Conservation (phyloP, 163 green algal species). For the Prototheca cutis region DNA sequence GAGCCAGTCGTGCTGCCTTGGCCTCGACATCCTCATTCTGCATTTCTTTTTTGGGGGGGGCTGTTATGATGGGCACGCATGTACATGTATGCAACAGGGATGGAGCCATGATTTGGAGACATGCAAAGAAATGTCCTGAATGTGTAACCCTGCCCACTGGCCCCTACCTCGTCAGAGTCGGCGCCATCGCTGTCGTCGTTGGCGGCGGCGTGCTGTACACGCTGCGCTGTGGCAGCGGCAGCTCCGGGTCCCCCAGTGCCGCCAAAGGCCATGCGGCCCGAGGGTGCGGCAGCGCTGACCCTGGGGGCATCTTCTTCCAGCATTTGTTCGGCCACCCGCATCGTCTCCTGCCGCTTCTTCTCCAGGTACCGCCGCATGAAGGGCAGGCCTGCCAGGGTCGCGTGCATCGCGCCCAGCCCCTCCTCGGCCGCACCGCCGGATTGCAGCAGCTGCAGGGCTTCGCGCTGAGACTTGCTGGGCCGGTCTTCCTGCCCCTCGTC, state of each 20-base stretch:
- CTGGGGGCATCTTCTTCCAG: constrained; percentile 35
- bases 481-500: constrained; percentile 29
- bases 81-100: too few relatives aligned
- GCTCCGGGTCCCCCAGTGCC: constrained; percentile 2
- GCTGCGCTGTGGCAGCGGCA: neutral
- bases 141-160: too few relatives aligned
- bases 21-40: constrained; percentile 60
- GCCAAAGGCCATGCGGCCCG: constrained; percentile 14
- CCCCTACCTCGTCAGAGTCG: constrained; percentile 15
- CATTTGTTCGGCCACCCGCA: constrained; percentile 45
- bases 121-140: too few relatives aligned
- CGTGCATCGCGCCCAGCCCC: constrained; percentile 14
- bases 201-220: constrained; percentile 1
- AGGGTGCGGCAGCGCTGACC: neutral
- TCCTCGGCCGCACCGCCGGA: constrained; percentile 7
- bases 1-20: constrained; percentile 41
- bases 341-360: constrained; percentile 45
- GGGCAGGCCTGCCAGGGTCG: constrained; percentile 78
- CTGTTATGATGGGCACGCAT: too few relatives aligned
- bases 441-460: neutral
- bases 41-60: too few relatives aligned
- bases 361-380: constrained; percentile 87
- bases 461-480: constrained; percentile 11
- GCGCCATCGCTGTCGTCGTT: constrained; percentile 9
- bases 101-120: too few relatives aligned